Conservation (phyloP, 352 stramenopile genomes). For the Peronospora belbahrii region DNA sequence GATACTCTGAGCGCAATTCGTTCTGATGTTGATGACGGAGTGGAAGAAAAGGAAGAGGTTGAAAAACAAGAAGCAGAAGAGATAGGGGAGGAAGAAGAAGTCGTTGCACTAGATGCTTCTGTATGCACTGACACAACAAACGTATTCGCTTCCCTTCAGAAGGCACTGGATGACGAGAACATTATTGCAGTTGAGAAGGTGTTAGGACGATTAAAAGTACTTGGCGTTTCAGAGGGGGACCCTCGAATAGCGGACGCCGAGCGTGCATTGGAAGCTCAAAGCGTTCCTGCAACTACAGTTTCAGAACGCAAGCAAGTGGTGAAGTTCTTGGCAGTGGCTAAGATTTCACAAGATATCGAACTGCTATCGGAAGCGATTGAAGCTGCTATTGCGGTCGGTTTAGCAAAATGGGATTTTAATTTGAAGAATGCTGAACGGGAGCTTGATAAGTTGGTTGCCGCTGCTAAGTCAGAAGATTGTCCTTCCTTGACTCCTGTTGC, state of each 20-base stretch:
- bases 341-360: conserved; percentile 59
- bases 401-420: conserved; percentile 80
- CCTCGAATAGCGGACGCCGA: conserved; percentile 29
- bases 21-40: conserved; percentile 3
- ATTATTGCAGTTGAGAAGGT: conserved; percentile 52
- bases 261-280: conserved; percentile 22
- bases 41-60: conserved; percentile 15
- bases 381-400: conserved; percentile 40
- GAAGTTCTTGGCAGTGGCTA: conserved; percentile 66
- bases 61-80: conserved; percentile 13
- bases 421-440: conserved; percentile 69
- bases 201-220: conserved; percentile 30
- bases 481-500: conserved; percentile 1
- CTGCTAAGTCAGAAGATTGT: conserved; percentile 2
- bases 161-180: conserved; percentile 62
- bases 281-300: conserved; percentile 31
- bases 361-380: conserved; percentile 63
- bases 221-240: conserved; percentile 29
- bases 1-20: conserved; percentile 21
- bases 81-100: conserved; percentile 4
- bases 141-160: conserved; percentile 46
- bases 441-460: conserved; percentile 45
- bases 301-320: conserved; percentile 68
- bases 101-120: not conserved
- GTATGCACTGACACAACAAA: conserved; percentile 28